Evolutionary conservation across 1,284 basidiomycete genomes (phyloP).

Genomic region (Tremellales sp.): DNA sequence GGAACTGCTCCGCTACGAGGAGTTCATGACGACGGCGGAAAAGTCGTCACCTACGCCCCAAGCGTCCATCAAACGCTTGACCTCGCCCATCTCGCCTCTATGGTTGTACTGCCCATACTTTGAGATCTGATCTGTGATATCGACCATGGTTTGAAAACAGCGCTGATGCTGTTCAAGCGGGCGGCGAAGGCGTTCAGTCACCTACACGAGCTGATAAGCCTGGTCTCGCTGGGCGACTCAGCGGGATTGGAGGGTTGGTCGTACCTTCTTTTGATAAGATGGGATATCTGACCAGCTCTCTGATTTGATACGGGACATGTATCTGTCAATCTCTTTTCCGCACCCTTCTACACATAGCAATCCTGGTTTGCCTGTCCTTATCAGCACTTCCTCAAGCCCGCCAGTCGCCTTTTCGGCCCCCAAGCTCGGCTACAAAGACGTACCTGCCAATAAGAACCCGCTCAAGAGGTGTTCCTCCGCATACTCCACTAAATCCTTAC

Average conservation of each 20-base stretch:
- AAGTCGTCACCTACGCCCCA: conserved; percentile 50
- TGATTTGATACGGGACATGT: conserved; percentile 50
- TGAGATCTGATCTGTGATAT: conserved; percentile 47
- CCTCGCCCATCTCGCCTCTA: conserved; percentile 50
- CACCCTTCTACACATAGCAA: conserved; percentile 50
- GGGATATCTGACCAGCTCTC: conserved; percentile 52
- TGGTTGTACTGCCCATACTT: conserved; percentile 47
- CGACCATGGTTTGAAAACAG: conserved; percentile 45
- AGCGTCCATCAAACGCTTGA: conserved; percentile 43
- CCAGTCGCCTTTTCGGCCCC: not conserved
- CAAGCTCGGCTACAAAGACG: conserved; percentile 2
- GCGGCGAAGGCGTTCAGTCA: conserved; percentile 48
- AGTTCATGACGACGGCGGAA: conserved; percentile 40
- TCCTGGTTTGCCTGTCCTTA: conserved; percentile 47
- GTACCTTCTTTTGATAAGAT: conserved; percentile 49
- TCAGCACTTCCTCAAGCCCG: no score
- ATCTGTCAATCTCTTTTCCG: conserved; percentile 37
- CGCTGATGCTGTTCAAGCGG: conserved; percentile 26
- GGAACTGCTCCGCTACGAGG: no score
- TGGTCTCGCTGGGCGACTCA: not conserved
- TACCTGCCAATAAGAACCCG: conserved; percentile 50
- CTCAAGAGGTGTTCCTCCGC: conserved; percentile 43
- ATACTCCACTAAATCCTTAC: conserved; percentile 47
- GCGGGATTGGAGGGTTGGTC: conserved; percentile 1
- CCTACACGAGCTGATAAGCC: conserved; percentile 26